A percentile compares a stretch with the other conserved stretches of the same genome.
Conservation (phyloP, 2,329 filamentous ascomycete genomes). For the Pestalotiopsis sp. region DNA sequence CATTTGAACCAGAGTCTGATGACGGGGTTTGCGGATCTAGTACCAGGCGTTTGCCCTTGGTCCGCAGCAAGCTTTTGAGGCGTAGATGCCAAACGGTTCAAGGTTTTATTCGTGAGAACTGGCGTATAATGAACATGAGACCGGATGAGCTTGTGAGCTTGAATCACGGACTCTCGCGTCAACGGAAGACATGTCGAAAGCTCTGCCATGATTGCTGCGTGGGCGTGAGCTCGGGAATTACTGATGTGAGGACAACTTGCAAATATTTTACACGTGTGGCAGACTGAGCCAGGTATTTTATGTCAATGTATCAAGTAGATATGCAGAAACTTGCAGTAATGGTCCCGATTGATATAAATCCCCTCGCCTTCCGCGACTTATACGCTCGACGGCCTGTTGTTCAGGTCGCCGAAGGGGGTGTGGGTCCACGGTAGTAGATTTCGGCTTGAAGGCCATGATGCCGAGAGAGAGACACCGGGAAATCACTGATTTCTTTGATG, state of each 20-base stretch:
- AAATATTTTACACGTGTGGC: neutral
- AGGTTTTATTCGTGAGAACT: constrained; percentile 66
- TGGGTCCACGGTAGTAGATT: neutral
- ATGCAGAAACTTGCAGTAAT: neutral
- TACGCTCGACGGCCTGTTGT: neutral
- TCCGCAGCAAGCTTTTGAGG: neutral
- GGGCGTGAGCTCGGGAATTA: neutral
- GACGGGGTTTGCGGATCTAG: constrained; percentile 54
- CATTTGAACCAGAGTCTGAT: constrained; percentile 90
- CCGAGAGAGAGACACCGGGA: neutral
- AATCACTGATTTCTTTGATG: too few species aligned
- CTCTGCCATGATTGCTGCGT: constrained; percentile 49
- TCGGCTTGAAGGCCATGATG: neutral
- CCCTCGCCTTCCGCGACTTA: neutral
- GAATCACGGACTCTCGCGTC: constrained; percentile 70
- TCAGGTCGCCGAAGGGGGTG: neutral
- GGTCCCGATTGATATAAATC: neutral
- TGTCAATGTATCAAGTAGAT: neutral
- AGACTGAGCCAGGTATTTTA: neutral
- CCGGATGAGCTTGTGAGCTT: constrained; percentile 74
- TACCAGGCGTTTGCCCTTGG: constrained; percentile 49
- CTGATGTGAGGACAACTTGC: neutral
- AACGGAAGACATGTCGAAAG: constrained; percentile 62
- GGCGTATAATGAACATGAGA: constrained; percentile 82
- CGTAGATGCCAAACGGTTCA: neutral